Evolutionary conservation across 257 asterid genomes (phyloP).

Genomic region (Oldenlandia corymbosa): DNA sequence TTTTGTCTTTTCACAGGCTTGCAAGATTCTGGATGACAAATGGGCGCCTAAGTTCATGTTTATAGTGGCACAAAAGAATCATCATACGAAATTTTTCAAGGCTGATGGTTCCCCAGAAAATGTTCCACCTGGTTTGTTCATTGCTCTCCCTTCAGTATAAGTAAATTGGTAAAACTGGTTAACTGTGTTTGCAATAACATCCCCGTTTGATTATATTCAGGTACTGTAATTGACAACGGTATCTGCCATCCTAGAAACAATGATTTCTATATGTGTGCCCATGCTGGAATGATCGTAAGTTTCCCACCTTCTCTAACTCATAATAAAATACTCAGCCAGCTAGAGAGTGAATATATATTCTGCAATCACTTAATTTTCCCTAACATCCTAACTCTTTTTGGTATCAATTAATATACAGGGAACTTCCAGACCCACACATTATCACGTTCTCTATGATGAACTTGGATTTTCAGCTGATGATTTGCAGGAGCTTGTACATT

Average conservation of each 20-base stretch:
- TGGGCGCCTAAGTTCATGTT: constrained; percentile 63
- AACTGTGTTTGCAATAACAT: background rate
- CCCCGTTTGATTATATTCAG: constrained; percentile 21
- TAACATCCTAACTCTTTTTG: too few relatives aligned
- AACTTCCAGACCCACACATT: constrained; percentile 69
- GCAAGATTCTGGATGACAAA: constrained; percentile 38
- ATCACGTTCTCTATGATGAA: constrained; percentile 67
- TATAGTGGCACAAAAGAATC: constrained; percentile 68
- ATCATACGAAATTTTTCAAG: constrained; percentile 65
- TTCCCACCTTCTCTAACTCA: background rate
- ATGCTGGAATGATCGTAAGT: constrained; percentile 74
- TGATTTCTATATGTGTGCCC: constrained; percentile 79
- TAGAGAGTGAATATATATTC: background rate
- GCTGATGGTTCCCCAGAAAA: constrained; percentile 35
- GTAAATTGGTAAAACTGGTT: too few relatives aligned
- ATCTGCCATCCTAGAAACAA: constrained; percentile 53
- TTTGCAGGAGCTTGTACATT: constrained; percentile 63
- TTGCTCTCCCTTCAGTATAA: background rate
- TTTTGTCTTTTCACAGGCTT: constrained; percentile 36
- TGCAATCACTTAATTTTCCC: background rate
- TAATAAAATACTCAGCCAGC: background rate
- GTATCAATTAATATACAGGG: constrained; percentile 38
- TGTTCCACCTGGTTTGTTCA: constrained; percentile 56
- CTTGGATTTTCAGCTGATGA: constrained; percentile 65
- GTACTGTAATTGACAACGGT: constrained; percentile 64